Evolutionary conservation across 2,329 filamentous ascomycete genomes (phyloP), one percentile per base, ranked within the genome.

Genomic region (Ambrosiella beaveri): DNA sequence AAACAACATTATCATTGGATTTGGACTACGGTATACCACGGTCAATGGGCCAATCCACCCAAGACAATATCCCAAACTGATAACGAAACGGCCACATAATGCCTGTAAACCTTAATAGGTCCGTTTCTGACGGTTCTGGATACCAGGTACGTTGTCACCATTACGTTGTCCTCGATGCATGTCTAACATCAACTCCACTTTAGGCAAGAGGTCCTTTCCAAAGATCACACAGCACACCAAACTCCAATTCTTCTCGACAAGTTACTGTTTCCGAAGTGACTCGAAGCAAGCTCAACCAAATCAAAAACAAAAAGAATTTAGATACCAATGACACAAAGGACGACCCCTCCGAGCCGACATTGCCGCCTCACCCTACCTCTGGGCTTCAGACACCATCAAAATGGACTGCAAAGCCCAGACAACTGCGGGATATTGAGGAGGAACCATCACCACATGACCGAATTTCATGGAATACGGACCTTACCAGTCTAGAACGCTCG

Each of bases 371-470:
- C 61, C 40, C 58, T 63, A 54, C 81, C 79, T 51, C 47, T 3
- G 1, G 78, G 79, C 1, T 71, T 73, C 12, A 75, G 71, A 55
- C 74, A 74, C 57, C 66, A 82, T 57, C 74, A 75, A 51, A 79
- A 81, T 74, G 74, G 76, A 58, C 80, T 45, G 72, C 80, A 62
- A 76, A 75, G 60, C 71, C 71, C 57, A 66, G 66, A 27, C 69
- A 71, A 39, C 65, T 67, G 15, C 67, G 68, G 40, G 73, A 77
- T 55, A 69, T 75, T 11, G 71, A 76, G 12, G 66, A 71, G 36
- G 70, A 74, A 13, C 67, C 70, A 36, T 83, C 81, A 11, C 82
- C 82, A 2, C 77, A 77, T 62, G 81, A 84, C 54, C 75, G 75
- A 57, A 71, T 85, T 35, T 70, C 77, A 36, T 85, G 82, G 82